phyloP scores from a whole-genome alignment of 176 grass and related monocot species.

The Bolboschoenus planiculmis region DNA sequence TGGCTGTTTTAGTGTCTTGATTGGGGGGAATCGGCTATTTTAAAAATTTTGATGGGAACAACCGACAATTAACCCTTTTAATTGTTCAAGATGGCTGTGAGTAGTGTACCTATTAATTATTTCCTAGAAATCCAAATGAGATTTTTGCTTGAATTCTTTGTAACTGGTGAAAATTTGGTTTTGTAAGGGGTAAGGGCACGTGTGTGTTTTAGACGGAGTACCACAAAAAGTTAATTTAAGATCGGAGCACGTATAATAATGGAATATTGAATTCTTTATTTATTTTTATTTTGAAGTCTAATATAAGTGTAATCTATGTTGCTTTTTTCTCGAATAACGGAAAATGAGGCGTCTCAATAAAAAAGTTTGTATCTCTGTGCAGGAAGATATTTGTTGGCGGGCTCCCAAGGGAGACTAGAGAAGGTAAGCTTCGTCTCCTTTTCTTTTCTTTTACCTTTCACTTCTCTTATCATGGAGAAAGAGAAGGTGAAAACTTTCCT shows the following conservation, averaged over 20 bases:
- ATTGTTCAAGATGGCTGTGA: not conserved
- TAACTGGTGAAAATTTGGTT: not conserved
- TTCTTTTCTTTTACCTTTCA: not conserved
- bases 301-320: not conserved
- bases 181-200: not conserved
- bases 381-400: constrained; percentile 93
- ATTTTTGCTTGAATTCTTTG: not conserved
- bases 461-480: not conserved
- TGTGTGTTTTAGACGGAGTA: not conserved
- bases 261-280: not conserved
- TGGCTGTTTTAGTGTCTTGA: not conserved
- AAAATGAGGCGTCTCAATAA: not conserved
- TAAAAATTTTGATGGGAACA: not conserved
- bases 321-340: not conserved
- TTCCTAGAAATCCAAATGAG: too few relatives aligned
- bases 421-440: constrained; percentile 26
- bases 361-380: constrained; percentile 14
- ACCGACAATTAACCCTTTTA: not conserved
- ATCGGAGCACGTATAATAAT: not conserved
- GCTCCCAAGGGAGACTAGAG: constrained; percentile 62
- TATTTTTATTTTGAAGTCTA: not conserved
- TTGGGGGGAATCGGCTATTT: not conserved
- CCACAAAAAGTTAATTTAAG: not conserved
- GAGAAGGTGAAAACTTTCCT: not conserved
- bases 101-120: not conserved